Evolutionary conservation across 805 yeast species (phyloP).

Genomic region (Myxozyma lipomycoides): DNA sequence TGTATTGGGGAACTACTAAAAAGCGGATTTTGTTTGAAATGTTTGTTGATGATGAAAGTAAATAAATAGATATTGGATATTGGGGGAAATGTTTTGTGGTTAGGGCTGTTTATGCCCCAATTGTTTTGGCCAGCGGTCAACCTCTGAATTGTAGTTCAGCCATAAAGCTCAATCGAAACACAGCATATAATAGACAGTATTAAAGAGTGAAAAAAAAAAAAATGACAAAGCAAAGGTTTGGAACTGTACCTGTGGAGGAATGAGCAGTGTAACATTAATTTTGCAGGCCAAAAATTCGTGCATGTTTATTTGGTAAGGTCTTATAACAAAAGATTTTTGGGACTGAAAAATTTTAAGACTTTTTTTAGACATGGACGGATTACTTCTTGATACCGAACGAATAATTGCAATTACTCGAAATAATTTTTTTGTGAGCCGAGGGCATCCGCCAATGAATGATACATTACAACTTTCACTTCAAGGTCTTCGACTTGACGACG

Average conservation of each 20-base stretch:
- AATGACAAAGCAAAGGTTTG: too few relatives aligned
- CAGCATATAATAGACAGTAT: too few relatives aligned
- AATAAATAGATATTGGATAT: too few relatives aligned
- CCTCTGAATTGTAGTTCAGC: too few relatives aligned
- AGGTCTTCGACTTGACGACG: background rate
- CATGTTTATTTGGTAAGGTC: conserved; percentile 10
- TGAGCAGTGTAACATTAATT: too few relatives aligned
- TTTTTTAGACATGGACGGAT: background rate
- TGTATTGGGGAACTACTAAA: conserved; percentile 3
- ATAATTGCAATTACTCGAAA: background rate
- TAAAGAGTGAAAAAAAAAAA: too few relatives aligned
- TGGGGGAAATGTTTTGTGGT: too few relatives aligned
- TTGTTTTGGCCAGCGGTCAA: too few relatives aligned
- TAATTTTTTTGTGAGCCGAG: background rate
- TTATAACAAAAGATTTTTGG: background rate
- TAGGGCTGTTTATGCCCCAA: too few relatives aligned
- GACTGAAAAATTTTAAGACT: background rate
- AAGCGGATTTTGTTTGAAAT: conserved; percentile 15
- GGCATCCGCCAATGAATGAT: background rate
- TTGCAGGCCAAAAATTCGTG: conserved; percentile 9
- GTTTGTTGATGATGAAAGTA: background rate
- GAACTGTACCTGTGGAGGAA: too few relatives aligned
- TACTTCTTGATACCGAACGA: background rate
- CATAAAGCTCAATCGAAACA: too few relatives aligned
- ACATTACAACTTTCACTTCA: background rate